Evolutionary conservation across 768 basidiomycete genomes (phyloP).

Genomic region (Scleroderma citrinum): DNA sequence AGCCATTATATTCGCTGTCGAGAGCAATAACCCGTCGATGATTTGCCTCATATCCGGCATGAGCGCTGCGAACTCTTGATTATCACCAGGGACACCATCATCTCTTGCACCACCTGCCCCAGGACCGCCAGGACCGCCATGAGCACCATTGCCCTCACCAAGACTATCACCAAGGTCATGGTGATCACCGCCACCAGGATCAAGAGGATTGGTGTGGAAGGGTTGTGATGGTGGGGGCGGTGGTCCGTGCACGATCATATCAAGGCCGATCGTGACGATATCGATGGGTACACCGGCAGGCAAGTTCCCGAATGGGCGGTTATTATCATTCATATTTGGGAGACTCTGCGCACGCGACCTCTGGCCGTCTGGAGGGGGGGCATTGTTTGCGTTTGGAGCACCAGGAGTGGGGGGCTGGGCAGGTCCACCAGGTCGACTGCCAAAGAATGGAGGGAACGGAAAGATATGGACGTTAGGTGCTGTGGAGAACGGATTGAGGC

Average conservation of each 20-base stretch:
- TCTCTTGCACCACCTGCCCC: not conserved
- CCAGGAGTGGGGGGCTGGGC: conserved; percentile 5
- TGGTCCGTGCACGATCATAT: conserved; percentile 30
- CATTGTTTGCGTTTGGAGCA: conserved; percentile 4
- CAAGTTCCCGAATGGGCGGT: conserved; percentile 1
- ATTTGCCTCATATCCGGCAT: conserved; percentile 21
- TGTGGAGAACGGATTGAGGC: conserved; percentile 15
- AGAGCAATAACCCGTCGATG: conserved; percentile 21
- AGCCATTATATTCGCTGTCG: conserved; percentile 21
- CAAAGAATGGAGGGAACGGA: conserved; percentile 23
- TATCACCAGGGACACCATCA: conserved; percentile 6
- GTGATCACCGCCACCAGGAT: conserved; percentile 8
- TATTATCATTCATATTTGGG: conserved; percentile 18
- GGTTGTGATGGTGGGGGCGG: no score
- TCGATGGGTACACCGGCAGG: conserved; percentile 7
- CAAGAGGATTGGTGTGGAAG: no score
- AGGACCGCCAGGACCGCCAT: not conserved
- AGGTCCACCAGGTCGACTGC: conserved; percentile 3
- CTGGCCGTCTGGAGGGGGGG: conserved; percentile 1
- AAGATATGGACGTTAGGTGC: conserved; percentile 22
- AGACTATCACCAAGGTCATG: conserved; percentile 6
- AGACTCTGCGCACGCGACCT: conserved; percentile 7
- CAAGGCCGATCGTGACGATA: conserved; percentile 36
- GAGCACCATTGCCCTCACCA: conserved; percentile 1
- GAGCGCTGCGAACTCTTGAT: conserved; percentile 8